A percentile compares a stretch with the other conserved stretches of the same genome.
These are phyloP conservation scores for Anisodus tanguticus DNA, from an alignment of 257 asterid genomes.

Conservation along the genomic window DNA sequence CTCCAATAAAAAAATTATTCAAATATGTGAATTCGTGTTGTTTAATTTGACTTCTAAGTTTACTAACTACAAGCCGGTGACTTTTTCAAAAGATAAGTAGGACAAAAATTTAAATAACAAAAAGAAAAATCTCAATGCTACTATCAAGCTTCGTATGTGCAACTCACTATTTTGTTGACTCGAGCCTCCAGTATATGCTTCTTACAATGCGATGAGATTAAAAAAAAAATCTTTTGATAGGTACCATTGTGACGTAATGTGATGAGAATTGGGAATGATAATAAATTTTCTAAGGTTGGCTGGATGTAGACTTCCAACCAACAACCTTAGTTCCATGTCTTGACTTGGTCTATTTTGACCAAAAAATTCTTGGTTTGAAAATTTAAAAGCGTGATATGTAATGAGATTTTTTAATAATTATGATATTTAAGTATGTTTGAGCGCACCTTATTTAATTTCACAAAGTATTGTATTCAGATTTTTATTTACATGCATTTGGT, in stretches of 20 bases:
- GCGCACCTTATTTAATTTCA: background rate
- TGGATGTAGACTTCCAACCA: constrained; percentile 27
- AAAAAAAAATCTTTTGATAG: background rate
- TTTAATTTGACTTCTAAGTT: background rate
- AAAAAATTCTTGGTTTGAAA: background rate
- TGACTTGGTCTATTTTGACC: constrained; percentile 19
- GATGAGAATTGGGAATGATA: background rate
- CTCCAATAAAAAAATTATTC: no score
- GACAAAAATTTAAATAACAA: background rate
- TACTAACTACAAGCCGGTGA: constrained; percentile 15
- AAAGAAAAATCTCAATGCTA: background rate
- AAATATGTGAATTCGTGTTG: background rate
- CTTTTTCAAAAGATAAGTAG: background rate
- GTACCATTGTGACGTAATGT: background rate
- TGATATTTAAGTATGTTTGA: rapidly evolving
- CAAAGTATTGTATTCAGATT: background rate
- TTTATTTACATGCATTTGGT: background rate
- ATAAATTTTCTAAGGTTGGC: background rate
- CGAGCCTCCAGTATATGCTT: background rate
- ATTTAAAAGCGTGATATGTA: background rate
- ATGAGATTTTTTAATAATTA: background rate
- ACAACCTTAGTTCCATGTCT: background rate
- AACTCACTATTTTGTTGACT: constrained; percentile 19
- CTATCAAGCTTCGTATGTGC: background rate
- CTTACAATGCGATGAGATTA: background rate